phyloP scores from a whole-genome alignment of 2,329 filamentous ascomycete species.

The Aspergillus glaucus region DNA sequence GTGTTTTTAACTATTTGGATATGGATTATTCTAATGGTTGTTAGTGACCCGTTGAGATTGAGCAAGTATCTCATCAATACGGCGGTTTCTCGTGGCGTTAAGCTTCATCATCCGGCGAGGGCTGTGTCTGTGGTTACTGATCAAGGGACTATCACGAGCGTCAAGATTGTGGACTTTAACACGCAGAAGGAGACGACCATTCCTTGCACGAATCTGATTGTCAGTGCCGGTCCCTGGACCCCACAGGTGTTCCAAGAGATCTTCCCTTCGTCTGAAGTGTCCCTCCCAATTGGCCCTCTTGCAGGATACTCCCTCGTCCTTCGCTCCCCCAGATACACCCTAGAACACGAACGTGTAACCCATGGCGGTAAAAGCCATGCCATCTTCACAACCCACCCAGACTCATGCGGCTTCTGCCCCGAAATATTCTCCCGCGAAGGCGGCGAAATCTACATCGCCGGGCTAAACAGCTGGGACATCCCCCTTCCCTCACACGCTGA shows the following conservation, averaged over 20 bases:
- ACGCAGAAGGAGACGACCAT: slow-evolving; percentile 32
- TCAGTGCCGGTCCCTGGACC: slow-evolving; percentile 68
- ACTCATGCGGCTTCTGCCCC: slow-evolving; percentile 54
- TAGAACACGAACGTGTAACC: slow-evolving; percentile 24
- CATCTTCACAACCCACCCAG: slow-evolving; percentile 57
- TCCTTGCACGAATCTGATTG: slow-evolving; percentile 58
- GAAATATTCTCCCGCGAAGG: slow-evolving; percentile 64
- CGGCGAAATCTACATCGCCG: slow-evolving; percentile 67
- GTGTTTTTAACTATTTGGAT: slow-evolving; percentile 18
- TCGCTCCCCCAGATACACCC: slow-evolving; percentile 47
- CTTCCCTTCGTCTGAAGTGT: slow-evolving; percentile 51
- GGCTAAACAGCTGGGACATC: slow-evolving; percentile 58
- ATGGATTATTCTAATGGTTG: not conserved
- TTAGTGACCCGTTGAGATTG: slow-evolving; percentile 59
- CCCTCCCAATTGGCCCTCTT: slow-evolving; percentile 55
- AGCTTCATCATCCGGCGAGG: slow-evolving; percentile 58
- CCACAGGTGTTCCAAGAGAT: slow-evolving; percentile 57
- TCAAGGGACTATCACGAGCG: slow-evolving; percentile 44
- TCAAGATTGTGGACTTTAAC: slow-evolving; percentile 45
- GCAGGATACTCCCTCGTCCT: slow-evolving; percentile 69
- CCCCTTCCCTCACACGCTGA: slow-evolving; percentile 53
- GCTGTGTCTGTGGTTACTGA: slow-evolving; percentile 51
- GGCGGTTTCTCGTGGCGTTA: slow-evolving; percentile 56
- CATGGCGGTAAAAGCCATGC: slow-evolving; percentile 55
- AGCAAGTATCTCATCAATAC: slow-evolving; percentile 59